Percentiles rank a stretch among this genome's conserved stretches.
phyloP scores from a whole-genome alignment of 345 rosid genomes.

The Eucalyptus regnans region DNA sequence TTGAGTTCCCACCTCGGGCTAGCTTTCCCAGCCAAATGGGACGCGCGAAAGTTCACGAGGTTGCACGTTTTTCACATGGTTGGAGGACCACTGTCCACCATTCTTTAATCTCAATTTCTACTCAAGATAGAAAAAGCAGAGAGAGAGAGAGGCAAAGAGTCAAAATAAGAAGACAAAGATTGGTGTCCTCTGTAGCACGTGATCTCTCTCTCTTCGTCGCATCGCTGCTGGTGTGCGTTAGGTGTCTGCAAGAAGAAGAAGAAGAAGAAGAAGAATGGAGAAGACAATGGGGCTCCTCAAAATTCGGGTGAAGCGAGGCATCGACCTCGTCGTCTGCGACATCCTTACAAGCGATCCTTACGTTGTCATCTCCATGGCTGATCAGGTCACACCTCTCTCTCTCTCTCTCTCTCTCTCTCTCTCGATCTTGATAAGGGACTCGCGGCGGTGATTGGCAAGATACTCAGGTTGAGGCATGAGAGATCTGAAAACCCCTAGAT shows the following conservation, averaged over 20 bases:
- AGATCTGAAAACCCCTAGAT: neutral
- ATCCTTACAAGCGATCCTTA: constrained; percentile 39
- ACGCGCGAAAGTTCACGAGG: neutral
- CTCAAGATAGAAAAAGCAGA: neutral
- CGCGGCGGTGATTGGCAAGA: neutral
- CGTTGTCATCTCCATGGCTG: constrained; percentile 27
- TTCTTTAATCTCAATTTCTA: neutral
- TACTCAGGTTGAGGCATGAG: neutral
- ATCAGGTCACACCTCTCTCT: constrained; percentile 12
- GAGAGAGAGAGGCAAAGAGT: neutral
- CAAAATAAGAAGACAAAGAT: neutral
- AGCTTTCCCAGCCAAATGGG: neutral
- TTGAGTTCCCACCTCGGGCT: neutral
- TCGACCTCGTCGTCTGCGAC: constrained; percentile 32
- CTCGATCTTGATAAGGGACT: neutral
- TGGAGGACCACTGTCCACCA: neutral
- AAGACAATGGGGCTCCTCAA: constrained; percentile 21
- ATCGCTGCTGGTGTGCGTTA: neutral
- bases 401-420: neutral
- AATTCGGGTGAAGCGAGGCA: constrained; percentile 27
- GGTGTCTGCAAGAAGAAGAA: neutral
- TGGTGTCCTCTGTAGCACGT: neutral
- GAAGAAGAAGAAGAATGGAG: constrained; percentile 15
- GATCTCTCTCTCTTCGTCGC: neutral
- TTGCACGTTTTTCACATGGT: neutral